A percentile compares a stretch with the other conserved stretches of the same genome.
Evolutionary conservation across 139 green algal species (phyloP).

Genomic region (Trebouxia sp.): DNA sequence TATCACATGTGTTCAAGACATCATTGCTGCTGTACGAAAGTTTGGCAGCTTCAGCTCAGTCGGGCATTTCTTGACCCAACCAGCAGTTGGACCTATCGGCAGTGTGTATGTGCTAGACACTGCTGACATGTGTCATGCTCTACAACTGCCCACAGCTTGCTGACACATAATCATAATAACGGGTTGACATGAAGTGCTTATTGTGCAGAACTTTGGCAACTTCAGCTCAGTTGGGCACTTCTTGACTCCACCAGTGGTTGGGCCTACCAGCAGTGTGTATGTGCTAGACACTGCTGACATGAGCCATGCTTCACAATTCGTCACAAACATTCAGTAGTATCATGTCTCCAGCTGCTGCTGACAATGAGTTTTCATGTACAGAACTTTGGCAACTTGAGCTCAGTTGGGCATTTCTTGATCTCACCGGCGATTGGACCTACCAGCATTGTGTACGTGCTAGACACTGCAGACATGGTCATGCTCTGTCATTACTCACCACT

Average conservation of each 20-base stretch:
- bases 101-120: slow-evolving; percentile 49
- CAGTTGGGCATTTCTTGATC: slow-evolving; percentile 46
- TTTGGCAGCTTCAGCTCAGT: slow-evolving; percentile 47
- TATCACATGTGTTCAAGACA: no score
- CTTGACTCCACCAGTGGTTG: slow-evolving; percentile 36
- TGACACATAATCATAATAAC: no score
- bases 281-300: slow-evolving; percentile 58
- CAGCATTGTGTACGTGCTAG: slow-evolving; percentile 45
- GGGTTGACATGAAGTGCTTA: no score
- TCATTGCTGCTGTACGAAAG: no score
- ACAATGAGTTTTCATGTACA: no score
- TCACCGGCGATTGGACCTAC: slow-evolving; percentile 39
- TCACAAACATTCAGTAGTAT: no score
- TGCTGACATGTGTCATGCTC: slow-evolving; percentile 54
- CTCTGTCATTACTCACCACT: no score
- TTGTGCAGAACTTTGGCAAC: slow-evolving; percentile 11
- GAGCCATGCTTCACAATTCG: slow-evolving; percentile 43
- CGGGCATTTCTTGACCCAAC: slow-evolving; percentile 47
- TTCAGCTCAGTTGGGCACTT: slow-evolving; percentile 56
- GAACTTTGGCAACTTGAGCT: slow-evolving; percentile 40
- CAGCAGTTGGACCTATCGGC: slow-evolving; percentile 32
- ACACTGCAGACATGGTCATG: slow-evolving; percentile 57
- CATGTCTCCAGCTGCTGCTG: no score
- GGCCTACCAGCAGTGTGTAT: slow-evolving; percentile 35
- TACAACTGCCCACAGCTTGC: slow-evolving; percentile 30